Conservation (phyloP, 305 asterid genomes). For the Andrographis paniculata region DNA sequence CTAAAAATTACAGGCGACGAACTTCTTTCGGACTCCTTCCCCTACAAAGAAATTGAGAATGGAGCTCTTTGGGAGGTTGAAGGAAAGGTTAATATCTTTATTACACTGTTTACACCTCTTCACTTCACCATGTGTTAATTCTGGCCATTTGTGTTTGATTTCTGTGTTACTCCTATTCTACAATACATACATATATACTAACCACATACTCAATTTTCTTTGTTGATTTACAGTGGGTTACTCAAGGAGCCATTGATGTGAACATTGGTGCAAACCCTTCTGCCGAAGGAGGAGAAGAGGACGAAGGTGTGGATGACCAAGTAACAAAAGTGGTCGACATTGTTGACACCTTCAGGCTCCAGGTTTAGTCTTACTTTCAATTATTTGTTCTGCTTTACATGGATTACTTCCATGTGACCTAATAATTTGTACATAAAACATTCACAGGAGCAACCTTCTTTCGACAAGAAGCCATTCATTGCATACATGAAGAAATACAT, state of each 20-base stretch:
- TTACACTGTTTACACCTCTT: neutral
- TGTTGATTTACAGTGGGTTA: constrained; percentile 52
- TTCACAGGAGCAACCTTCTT: constrained; percentile 66
- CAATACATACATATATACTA: too few relatives aligned
- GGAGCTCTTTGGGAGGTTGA: constrained; percentile 78
- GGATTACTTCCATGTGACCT: neutral
- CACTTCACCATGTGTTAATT: neutral
- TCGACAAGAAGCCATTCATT: constrained; percentile 63
- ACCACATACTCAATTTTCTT: neutral
- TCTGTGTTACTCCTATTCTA: neutral
- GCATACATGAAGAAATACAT: constrained; percentile 58
- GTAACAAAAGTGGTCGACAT: constrained; percentile 65
- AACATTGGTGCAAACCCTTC: constrained; percentile 91
- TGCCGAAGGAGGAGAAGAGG: constrained; percentile 70
- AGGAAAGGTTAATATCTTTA: constrained; percentile 41
- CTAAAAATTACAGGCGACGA: constrained; percentile 47
- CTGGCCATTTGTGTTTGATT: neutral
- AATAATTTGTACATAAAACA: neutral
- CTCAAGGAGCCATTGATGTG: constrained; percentile 50
- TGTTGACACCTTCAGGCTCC: constrained; percentile 76
- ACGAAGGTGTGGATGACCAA: constrained; percentile 67
- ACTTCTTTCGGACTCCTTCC: constrained; percentile 80
- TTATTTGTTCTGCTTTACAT: neutral
- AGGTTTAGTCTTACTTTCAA: constrained; percentile 26
- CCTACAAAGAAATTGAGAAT: constrained; percentile 56